Conservation (phyloP, 495 filamentous ascomycete species). For the Aspergillus sparsus region DNA sequence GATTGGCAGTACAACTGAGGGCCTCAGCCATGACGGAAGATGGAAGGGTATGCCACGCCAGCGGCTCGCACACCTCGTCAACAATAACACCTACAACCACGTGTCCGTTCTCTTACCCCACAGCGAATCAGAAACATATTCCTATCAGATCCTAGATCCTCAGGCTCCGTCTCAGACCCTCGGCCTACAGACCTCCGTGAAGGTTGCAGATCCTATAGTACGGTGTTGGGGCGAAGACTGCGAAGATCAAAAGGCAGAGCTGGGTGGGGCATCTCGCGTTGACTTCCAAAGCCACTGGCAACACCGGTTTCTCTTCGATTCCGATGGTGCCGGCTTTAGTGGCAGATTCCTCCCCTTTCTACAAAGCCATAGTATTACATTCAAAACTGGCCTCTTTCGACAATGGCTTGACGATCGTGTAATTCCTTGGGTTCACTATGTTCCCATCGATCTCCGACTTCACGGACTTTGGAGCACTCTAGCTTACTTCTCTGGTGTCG, state of each 20-base stretch:
- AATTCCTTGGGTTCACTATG: conserved; percentile 74
- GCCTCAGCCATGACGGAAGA: conserved; percentile 49
- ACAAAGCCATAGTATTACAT: conserved; percentile 60
- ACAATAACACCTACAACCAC: conserved; percentile 51
- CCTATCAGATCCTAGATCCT: conserved; percentile 42
- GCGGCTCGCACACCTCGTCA: conserved; percentile 55
- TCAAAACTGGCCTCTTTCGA: conserved; percentile 65
- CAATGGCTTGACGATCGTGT: conserved; percentile 76
- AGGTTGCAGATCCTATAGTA: conserved; percentile 52
- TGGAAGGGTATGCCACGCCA: conserved; percentile 64
- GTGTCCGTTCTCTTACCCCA: conserved; percentile 44
- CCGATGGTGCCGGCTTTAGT: conserved; percentile 67
- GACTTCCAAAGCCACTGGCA: conserved; percentile 63
- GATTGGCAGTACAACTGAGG: conserved; percentile 59
- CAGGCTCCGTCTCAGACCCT: conserved; percentile 31
- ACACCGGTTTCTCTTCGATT: conserved; percentile 67
- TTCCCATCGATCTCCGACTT: conserved; percentile 69
- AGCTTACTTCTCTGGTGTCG: conserved; percentile 60
- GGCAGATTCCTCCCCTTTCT: conserved; percentile 65
- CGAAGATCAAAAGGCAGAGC: conserved; percentile 50
- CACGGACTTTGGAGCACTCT: conserved; percentile 65
- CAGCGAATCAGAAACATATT: conserved; percentile 31
- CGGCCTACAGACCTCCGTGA: conserved; percentile 40
- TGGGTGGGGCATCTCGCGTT: conserved; percentile 41
- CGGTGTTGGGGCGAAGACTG: conserved; percentile 57